Conservation (phyloP, 2,329 filamentous ascomycete genomes). For the Botrytis tulipae region DNA sequence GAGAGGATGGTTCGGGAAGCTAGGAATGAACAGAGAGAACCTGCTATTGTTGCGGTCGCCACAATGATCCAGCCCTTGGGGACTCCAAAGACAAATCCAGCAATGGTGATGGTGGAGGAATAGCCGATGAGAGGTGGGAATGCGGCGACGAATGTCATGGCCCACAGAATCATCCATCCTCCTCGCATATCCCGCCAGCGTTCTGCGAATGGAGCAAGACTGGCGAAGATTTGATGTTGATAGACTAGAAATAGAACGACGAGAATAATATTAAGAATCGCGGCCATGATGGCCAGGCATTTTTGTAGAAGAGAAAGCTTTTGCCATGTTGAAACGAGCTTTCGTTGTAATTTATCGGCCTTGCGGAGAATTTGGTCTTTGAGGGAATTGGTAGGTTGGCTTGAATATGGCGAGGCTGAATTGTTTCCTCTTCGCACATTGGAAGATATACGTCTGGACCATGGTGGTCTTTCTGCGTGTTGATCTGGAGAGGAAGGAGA, state of each 20-base stretch:
- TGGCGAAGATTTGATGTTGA: constrained; percentile 75
- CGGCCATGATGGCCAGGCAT: constrained; percentile 52
- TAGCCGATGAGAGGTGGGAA: constrained; percentile 73
- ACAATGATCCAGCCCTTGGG: constrained; percentile 71
- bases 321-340: constrained; percentile 51
- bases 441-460: constrained; percentile 48
- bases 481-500: constrained; percentile 44
- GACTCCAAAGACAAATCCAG: constrained; percentile 70
- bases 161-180: constrained; percentile 69
- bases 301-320: constrained; percentile 61
- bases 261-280: constrained; percentile 50
- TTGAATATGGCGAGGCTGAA: constrained; percentile 29
- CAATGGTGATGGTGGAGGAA: constrained; percentile 63
- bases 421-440: constrained; percentile 35
- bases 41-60: constrained; percentile 72
- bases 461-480: constrained; percentile 47
- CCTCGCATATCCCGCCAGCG: constrained; percentile 68
- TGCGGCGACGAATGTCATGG: constrained; percentile 62
- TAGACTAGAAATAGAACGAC: constrained; percentile 71
- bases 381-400: constrained; percentile 34
- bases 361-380: constrained; percentile 45
- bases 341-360: constrained; percentile 53
- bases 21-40: constrained; percentile 76
- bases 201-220: constrained; percentile 69
- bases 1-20: constrained; percentile 77